A percentile compares a stretch with the other conserved stretches of the same genome.
Conservation (phyloP, 306 rosid species). For the Acacia acuminata region DNA sequence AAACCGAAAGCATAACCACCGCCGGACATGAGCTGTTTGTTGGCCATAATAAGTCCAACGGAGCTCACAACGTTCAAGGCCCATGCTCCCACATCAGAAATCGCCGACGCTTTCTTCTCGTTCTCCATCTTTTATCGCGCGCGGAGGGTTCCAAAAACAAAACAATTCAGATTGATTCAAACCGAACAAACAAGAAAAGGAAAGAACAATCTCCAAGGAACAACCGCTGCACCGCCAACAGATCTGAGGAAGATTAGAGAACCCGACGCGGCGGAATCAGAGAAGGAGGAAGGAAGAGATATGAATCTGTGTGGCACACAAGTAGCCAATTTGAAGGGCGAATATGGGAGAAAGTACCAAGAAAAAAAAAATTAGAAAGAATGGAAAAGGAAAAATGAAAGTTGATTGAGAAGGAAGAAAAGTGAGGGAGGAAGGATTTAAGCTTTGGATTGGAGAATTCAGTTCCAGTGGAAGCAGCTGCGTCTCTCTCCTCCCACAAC, state of each 20-base stretch:
- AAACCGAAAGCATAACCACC: slow-evolving; percentile 76
- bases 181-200: neutral
- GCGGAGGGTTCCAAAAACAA: slow-evolving; percentile 1
- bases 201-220: neutral
- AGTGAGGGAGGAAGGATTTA: slow-evolving; percentile 30
- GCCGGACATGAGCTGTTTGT: slow-evolving; percentile 87
- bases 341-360: neutral
- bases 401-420: slow-evolving; percentile 23
- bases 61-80: slow-evolving; percentile 87
- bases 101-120: slow-evolving; percentile 68
- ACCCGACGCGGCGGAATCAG: neutral
- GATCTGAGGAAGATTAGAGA: slow-evolving; percentile 29
- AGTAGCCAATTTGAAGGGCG: neutral
- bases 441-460: neutral
- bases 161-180: slow-evolving; percentile 2
- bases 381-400: neutral
- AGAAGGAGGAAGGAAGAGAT: neutral
- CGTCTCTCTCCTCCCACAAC: slow-evolving; percentile 27
- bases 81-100: slow-evolving; percentile 89
- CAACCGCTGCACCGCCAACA: slow-evolving; percentile 14
- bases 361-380: neutral
- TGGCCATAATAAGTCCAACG: slow-evolving; percentile 90
- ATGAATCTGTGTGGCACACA: neutral
- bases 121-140: slow-evolving; percentile 47
- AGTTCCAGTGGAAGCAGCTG: slow-evolving; percentile 11